These are phyloP conservation scores for Reticulascus tulasneorum DNA, from an alignment of 2,329 filamentous ascomycete genomes.

Conservation along the genomic window DNA sequence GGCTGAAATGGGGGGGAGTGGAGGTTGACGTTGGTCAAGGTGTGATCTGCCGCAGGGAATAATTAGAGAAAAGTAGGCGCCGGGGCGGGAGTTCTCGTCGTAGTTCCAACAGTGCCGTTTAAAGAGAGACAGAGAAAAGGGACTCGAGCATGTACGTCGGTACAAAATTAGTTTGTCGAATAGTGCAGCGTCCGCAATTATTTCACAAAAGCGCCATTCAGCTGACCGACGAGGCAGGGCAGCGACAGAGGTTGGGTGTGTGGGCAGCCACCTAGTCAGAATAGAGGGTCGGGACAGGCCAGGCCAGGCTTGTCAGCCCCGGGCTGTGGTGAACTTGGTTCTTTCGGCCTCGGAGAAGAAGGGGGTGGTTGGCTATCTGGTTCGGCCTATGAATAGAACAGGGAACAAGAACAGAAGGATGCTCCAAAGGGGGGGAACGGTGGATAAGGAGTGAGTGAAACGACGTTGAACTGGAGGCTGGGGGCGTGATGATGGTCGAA, in stretches of 20 bases:
- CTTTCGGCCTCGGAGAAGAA: slow-evolving; percentile 7
- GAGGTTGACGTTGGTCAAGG: slow-evolving; percentile 11
- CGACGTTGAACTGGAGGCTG: slow-evolving; percentile 1
- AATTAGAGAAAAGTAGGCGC: background rate
- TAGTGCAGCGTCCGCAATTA: too few species aligned
- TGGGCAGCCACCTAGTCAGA: slow-evolving; percentile 1
- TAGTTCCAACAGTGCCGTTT: background rate
- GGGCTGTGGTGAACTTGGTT: too few species aligned
- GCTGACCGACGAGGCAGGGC: background rate
- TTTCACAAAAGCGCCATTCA: background rate
- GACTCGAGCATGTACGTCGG: background rate
- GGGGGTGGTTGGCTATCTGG: slow-evolving; percentile 5
- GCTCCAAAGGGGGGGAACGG: too few species aligned
- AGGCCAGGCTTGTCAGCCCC: slow-evolving; percentile 3
- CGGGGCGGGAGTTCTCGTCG: too few species aligned
- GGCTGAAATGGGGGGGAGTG: slow-evolving; percentile 7
- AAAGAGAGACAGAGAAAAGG: background rate
- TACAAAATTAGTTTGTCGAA: background rate
- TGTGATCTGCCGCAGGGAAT: slow-evolving; percentile 4
- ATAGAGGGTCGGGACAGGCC: slow-evolving; percentile 2
- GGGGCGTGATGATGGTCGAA: background rate
- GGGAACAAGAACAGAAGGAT: too few species aligned
- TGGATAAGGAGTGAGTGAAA: slow-evolving; percentile 5
- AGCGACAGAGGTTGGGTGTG: background rate
- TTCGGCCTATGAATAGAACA: slow-evolving; percentile 12